phyloP scores from a whole-genome alignment of 2,329 filamentous ascomycete species.

The Nemania sp. region DNA sequence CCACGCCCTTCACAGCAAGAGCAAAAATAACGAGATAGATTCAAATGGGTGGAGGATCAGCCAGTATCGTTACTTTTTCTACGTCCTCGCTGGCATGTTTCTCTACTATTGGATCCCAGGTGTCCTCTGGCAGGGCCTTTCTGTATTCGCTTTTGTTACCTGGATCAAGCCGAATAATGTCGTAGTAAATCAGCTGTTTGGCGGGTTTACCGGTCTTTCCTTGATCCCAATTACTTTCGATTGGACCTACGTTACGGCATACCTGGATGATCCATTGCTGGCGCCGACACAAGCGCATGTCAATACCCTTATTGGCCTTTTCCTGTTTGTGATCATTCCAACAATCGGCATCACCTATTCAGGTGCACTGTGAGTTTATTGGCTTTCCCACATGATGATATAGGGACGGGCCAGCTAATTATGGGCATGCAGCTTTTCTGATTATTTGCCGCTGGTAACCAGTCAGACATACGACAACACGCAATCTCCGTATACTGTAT shows the following conservation, averaged over 20 bases:
- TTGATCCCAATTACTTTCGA: slow-evolving; percentile 51
- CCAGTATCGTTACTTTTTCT: slow-evolving; percentile 50
- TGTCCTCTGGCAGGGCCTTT: slow-evolving; percentile 52
- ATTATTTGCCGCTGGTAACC: slow-evolving; percentile 59
- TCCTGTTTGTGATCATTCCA: slow-evolving; percentile 46
- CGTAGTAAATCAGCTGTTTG: slow-evolving; percentile 54
- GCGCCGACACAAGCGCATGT: slow-evolving; percentile 44
- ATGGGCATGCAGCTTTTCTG: slow-evolving; percentile 43
- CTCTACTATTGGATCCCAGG: slow-evolving; percentile 59
- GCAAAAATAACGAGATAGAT: slow-evolving; percentile 44
- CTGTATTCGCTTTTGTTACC: slow-evolving; percentile 51
- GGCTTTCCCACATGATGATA: not conserved
- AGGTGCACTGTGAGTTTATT: slow-evolving; percentile 43
- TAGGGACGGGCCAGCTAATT: slow-evolving; percentile 6
- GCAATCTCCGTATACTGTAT: slow-evolving; percentile 54
- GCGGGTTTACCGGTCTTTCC: slow-evolving; percentile 48
- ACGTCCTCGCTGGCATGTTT: slow-evolving; percentile 48
- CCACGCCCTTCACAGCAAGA: slow-evolving; percentile 48
- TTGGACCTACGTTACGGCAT: slow-evolving; percentile 45
- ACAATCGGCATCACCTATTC: slow-evolving; percentile 54
- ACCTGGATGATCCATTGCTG: slow-evolving; percentile 41
- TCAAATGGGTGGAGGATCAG: slow-evolving; percentile 50
- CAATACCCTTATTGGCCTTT: slow-evolving; percentile 47
- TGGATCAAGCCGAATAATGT: slow-evolving; percentile 53
- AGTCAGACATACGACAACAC: slow-evolving; percentile 61